Percentiles rank a stretch among this genome's conserved stretches.
These are phyloP conservation scores for Polygonum maritimum DNA, from an alignment of 148 eudicot species.

Conservation along the genomic window DNA sequence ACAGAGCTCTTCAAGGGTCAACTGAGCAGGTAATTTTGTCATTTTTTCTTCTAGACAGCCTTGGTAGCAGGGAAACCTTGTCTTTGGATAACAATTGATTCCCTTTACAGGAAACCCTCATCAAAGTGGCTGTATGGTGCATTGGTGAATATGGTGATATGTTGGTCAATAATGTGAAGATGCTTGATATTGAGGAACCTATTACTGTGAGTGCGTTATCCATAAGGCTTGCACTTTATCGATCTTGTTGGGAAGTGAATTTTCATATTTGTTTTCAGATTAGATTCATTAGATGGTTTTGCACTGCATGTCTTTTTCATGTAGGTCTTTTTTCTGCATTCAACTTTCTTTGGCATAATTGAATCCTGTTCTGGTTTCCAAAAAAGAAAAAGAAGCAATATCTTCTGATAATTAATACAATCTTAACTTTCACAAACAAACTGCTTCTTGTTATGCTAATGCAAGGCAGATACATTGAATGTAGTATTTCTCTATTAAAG, in stretches of 20 bases:
- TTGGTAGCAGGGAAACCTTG: not conserved
- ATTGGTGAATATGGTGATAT: conserved; percentile 97
- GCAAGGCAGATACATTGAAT: not conserved
- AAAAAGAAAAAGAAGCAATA: not conserved
- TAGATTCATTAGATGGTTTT: not conserved
- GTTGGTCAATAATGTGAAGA: conserved; percentile 69
- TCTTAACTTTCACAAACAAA: not conserved
- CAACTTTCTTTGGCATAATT: not conserved
- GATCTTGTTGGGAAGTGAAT: not conserved
- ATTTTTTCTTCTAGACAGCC: not conserved
- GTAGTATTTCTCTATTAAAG: not conserved
- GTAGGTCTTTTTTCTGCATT: not conserved
- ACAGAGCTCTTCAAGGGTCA: conserved; percentile 57
- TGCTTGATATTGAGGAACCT: conserved; percentile 83
- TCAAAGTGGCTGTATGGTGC: conserved; percentile 95
- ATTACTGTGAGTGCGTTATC: conserved; percentile 56
- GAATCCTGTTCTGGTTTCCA: not conserved
- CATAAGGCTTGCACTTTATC: not conserved
- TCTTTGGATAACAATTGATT: not conserved
- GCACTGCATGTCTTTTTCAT: not conserved
- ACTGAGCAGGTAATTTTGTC: conserved; percentile 60
- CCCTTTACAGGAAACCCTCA: conserved; percentile 67
- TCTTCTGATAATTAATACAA: not conserved
- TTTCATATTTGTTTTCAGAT: not conserved
- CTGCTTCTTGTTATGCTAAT: not conserved